A percentile compares a stretch with the other conserved stretches of the same genome.
Conservation (phyloP, 306 rosid species). For the Cucurbita ficifolia region DNA sequence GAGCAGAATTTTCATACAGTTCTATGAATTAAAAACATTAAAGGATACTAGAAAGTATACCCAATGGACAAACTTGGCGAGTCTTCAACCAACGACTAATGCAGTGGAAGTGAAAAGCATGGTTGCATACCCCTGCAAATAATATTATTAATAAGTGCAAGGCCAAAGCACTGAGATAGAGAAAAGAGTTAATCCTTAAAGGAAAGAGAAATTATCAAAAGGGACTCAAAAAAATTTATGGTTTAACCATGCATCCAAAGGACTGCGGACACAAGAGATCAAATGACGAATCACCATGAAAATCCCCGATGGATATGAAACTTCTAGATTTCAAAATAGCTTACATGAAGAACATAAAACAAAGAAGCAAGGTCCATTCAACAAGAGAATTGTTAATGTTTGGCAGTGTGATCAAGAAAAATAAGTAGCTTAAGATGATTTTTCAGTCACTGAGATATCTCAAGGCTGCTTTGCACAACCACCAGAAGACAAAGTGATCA, state of each 20-base stretch:
- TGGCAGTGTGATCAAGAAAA: not conserved
- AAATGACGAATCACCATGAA: not conserved
- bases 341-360: not conserved
- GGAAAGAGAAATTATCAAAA: not conserved
- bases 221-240: no score
- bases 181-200: not conserved
- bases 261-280: not conserved
- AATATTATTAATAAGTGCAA: not conserved
- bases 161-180: not conserved
- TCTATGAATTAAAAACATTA: not conserved
- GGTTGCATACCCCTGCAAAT: constrained; percentile 50
- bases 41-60: constrained; percentile 19
- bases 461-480: not conserved
- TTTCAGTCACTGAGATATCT: not conserved
- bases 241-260: no score
- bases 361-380: not conserved
- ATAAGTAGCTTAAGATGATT: not conserved
- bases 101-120: constrained; percentile 94
- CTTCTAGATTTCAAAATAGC: not conserved
- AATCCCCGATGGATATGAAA: not conserved
- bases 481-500: no score
- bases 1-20: not conserved
- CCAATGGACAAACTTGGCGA: constrained; percentile 89
- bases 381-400: not conserved
- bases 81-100: constrained; percentile 93